Percentiles rank a stretch among this genome's conserved stretches.
phyloP scores from a whole-genome alignment of 2,329 filamentous ascomycete genomes.

The Dryadomyces sulphureus region DNA sequence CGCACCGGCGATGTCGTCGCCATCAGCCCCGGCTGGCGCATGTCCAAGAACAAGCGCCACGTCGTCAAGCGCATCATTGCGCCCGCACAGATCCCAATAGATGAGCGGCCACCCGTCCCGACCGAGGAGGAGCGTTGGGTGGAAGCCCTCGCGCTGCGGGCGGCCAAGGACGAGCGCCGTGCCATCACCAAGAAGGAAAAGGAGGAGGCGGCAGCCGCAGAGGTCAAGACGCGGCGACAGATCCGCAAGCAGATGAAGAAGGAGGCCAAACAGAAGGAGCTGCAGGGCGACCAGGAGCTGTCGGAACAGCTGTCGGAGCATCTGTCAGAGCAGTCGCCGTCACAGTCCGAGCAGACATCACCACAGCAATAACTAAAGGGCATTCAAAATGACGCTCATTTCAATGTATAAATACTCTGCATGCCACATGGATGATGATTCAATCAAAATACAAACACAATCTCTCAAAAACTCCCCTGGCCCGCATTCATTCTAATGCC shows the following conservation, averaged over 20 bases:
- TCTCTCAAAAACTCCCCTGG: background rate
- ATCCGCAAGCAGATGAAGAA: constrained; percentile 5
- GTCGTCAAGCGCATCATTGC: constrained; percentile 63
- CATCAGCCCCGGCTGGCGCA: constrained; percentile 51
- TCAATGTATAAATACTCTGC: background rate
- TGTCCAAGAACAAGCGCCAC: constrained; percentile 53
- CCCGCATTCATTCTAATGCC: background rate
- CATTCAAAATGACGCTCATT: background rate
- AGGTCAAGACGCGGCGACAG: constrained; percentile 3
- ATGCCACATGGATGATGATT: background rate
- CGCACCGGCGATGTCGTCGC: constrained; percentile 61
- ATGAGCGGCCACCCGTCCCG: constrained; percentile 50
- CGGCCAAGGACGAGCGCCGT: constrained; percentile 40
- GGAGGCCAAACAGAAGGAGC: background rate
- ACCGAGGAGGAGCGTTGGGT: constrained; percentile 45
- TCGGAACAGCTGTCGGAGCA: too few species aligned
- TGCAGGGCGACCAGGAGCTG: background rate
- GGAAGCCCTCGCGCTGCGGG: constrained; percentile 36
- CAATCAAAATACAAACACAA: background rate
- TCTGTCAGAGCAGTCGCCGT: too few species aligned
- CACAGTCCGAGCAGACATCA: background rate
- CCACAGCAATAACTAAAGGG: background rate
- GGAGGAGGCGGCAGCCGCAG: constrained; percentile 7
- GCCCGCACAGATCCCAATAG: constrained; percentile 47
- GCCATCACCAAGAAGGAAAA: constrained; percentile 17